A percentile compares a stretch with the other conserved stretches of the same genome.
Evolutionary conservation across 2,329 filamentous ascomycete species (phyloP).

Genomic region (Coniochaeta prunicola): DNA sequence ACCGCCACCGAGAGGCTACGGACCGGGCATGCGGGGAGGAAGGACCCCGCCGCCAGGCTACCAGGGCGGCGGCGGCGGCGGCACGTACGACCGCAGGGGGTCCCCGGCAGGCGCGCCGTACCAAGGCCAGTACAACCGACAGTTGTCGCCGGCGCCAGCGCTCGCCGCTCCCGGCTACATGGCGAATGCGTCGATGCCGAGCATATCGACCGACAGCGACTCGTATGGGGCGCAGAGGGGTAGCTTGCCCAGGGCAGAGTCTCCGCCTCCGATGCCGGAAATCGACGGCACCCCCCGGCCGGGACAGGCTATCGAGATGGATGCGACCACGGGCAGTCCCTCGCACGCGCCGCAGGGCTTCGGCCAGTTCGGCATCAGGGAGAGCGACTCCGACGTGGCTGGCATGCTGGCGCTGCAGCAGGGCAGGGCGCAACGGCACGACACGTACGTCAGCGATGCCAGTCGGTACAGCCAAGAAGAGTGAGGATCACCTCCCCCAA

Average conservation of each 20-base stretch:
- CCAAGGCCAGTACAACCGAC: slow-evolving; percentile 22
- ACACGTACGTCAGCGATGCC: slow-evolving; percentile 52
- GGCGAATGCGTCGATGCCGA: slow-evolving; percentile 28
- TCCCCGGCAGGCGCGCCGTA: slow-evolving; percentile 28
- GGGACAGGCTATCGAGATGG: slow-evolving; percentile 74
- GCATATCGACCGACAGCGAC: slow-evolving; percentile 20
- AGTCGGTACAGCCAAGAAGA: slow-evolving; percentile 68
- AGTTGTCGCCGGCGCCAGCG: slow-evolving; percentile 29
- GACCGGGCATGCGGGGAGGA: slow-evolving; percentile 25
- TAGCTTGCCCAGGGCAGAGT: slow-evolving; percentile 53
- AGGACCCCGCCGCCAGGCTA: slow-evolving; percentile 38
- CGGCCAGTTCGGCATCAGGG: slow-evolving; percentile 42
- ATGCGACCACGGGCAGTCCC: slow-evolving; percentile 54
- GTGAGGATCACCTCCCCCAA: slow-evolving; percentile 46
- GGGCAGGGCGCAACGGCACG: slow-evolving; percentile 25
- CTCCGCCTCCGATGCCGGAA: slow-evolving; percentile 53
- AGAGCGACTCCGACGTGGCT: slow-evolving; percentile 64
- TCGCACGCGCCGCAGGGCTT: slow-evolving; percentile 31
- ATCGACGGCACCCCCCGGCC: slow-evolving; percentile 29
- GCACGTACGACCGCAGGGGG: slow-evolving; percentile 30
- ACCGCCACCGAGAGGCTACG: slow-evolving; percentile 27
- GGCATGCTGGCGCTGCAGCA: slow-evolving; percentile 70
- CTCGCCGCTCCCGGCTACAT: slow-evolving; percentile 27
- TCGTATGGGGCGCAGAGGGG: slow-evolving; percentile 35
- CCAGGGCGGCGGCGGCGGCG: too few relatives aligned